Evolutionary conservation across 2,329 filamentous ascomycete species (phyloP), one percentile per base, ranked within the genome.

Genomic region (Rutstroemia sp.): DNA sequence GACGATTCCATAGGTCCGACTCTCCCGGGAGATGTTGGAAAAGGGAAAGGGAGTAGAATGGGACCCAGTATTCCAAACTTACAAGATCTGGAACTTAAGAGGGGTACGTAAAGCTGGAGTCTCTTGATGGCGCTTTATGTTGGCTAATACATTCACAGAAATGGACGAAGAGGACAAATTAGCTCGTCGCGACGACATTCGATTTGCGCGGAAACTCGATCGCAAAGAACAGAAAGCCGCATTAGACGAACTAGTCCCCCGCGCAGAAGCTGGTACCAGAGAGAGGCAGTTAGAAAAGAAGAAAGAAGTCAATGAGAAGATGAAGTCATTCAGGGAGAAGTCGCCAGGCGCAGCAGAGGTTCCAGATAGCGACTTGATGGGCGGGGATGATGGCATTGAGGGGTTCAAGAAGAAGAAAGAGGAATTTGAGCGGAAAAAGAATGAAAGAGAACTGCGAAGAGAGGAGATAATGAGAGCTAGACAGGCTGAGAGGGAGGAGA

Each of bases 271-370:
- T 0, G 91, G 92, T 0, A 88, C 88, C 1, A 84, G 85, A 47
- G 92, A 96, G 73, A 84, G 92, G 10, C 82, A 84, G 66, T 78
- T 97, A 1, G 92, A 99, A 74, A 96, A 96, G 79, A 86, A 85
- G 62, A 80, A 79, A 37, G 87, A 88, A 60, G 76, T 81, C 5
- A 87, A 87, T 30, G 85, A 86, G 6, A 83, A 86, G 62, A 86
- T 95, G 75, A 81, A 83, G 25, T 79, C 81, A 10, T 96, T 95
- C 67, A 74, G 83, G 57, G 77, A 91, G 62, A 83, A 79, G 61
- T 86, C 83, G 12, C 82, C 85, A 0, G 84, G 82, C 0, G 75
- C 71, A 61, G 79, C 75, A 18, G 88, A 88, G 49, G 78, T 90
- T 0, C 79, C 79, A 0, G 92, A 95, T 12, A 75, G 76, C 16